These are phyloP conservation scores for Pichia sorboxylosa DNA, from an alignment of 1,139 yeast genomes.

Conservation along the genomic window DNA sequence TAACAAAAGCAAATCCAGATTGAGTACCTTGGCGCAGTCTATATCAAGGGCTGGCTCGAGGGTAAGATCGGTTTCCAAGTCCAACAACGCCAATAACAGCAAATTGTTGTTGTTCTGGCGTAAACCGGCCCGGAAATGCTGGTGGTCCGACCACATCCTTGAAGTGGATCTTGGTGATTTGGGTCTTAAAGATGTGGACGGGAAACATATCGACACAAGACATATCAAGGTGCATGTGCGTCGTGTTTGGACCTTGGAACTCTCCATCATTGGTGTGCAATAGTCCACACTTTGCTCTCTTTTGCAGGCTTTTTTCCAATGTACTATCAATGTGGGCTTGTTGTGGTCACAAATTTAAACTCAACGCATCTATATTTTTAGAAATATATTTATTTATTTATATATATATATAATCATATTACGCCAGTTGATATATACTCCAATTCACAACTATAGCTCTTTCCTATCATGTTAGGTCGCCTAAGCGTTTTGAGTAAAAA, in stretches of 20 bases:
- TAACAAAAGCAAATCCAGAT: conserved; percentile 17
- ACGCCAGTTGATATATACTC: too few species aligned
- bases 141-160: conserved; percentile 82
- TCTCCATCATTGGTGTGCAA: conserved; percentile 49
- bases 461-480: too few species aligned
- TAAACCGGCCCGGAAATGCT: conserved; percentile 96
- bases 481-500: too few species aligned
- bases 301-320: too few species aligned
- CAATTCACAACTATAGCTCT: too few species aligned
- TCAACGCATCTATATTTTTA: too few species aligned
- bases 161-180: conserved; percentile 35
- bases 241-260: conserved; percentile 78
- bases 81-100: conserved; percentile 47
- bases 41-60: conserved; percentile 40
- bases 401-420: too few species aligned
- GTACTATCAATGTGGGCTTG: too few species aligned
- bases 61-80: conserved; percentile 27
- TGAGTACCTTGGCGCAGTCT: conserved; percentile 33
- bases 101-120: conserved; percentile 90
- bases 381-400: too few species aligned
- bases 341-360: too few species aligned
- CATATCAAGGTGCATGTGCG: conserved; percentile 54
- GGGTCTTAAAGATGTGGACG: conserved; percentile 18
- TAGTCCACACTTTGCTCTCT: conserved; percentile 14
- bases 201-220: conserved; percentile 15